phyloP scores from a whole-genome alignment of 306 rosid genomes.

The Pyrus pyrifolia region DNA sequence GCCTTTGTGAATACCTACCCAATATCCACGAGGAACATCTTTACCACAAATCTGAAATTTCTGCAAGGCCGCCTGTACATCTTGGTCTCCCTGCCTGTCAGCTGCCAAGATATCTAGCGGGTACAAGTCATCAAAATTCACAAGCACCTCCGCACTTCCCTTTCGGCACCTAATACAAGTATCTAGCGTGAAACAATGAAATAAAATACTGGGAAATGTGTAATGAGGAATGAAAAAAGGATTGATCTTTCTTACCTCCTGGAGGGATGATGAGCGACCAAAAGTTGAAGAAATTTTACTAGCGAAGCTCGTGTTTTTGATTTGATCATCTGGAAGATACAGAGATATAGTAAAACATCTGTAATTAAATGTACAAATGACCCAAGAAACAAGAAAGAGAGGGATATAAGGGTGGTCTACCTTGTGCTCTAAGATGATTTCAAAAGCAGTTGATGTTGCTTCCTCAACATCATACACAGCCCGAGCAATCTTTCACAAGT shows the following conservation, averaged over 20 bases:
- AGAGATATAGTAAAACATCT: slow-evolving; percentile 18
- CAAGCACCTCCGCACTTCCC: slow-evolving; percentile 85
- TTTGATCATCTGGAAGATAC: slow-evolving; percentile 63
- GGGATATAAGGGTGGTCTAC: slow-evolving; percentile 19
- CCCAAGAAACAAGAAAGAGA: neutral
- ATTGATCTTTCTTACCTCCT: slow-evolving; percentile 43
- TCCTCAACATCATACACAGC: slow-evolving; percentile 95
- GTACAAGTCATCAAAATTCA: slow-evolving; percentile 72
- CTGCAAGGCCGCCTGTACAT: slow-evolving; percentile 25
- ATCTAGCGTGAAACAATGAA: slow-evolving; percentile 17
- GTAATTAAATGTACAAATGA: neutral
- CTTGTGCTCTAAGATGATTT: slow-evolving; percentile 70
- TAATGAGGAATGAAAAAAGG: slow-evolving; percentile 15
- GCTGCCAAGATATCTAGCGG: slow-evolving; percentile 41
- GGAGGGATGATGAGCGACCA: slow-evolving; percentile 90
- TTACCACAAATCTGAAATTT: slow-evolving; percentile 77
- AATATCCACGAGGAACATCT: slow-evolving; percentile 94
- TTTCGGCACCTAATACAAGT: slow-evolving; percentile 73
- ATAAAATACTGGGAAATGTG: neutral
- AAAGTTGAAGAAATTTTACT: slow-evolving; percentile 79
- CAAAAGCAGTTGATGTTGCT: slow-evolving; percentile 84
- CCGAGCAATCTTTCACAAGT: slow-evolving; percentile 59
- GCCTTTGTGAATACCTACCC: slow-evolving; percentile 47
- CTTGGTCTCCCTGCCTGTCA: slow-evolving; percentile 36
- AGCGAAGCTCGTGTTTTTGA: slow-evolving; percentile 72